Percentiles rank a stretch among this genome's conserved stretches.
Evolutionary conservation across 1,284 basidiomycete species (phyloP).

Genomic region (Trametes versicolor): DNA sequence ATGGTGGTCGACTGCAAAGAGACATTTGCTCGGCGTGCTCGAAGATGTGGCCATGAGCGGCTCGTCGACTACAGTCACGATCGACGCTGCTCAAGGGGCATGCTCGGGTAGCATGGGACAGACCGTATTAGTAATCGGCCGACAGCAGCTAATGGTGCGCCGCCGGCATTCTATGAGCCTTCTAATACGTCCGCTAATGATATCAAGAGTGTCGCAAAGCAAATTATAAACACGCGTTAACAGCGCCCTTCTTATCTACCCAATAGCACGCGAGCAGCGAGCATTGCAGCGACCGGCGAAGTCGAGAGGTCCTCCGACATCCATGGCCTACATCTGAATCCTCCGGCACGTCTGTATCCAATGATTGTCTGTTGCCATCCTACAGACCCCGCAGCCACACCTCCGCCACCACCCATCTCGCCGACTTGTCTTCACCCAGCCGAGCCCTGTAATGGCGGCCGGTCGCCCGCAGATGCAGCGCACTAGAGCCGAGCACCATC

Average conservation of each 20-base stretch:
- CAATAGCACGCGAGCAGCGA: not conserved
- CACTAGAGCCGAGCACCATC: slow-evolving; percentile 32
- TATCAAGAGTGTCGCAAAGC: not conserved
- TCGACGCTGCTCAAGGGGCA: slow-evolving; percentile 6
- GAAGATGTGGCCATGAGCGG: not conserved
- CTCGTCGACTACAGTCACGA: no score
- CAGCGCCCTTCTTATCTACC: not conserved
- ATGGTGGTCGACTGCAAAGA: slow-evolving; percentile 24
- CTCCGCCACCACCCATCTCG: slow-evolving; percentile 57
- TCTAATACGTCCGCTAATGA: not conserved
- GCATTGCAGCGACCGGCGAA: not conserved
- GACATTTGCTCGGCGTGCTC: not conserved
- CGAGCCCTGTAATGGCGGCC: slow-evolving; percentile 49
- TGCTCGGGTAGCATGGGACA: slow-evolving; percentile 23
- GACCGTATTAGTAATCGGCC: not conserved
- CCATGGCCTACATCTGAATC: not conserved
- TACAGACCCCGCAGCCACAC: slow-evolving; percentile 52
- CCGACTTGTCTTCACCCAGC: slow-evolving; percentile 43
- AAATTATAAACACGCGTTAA: not conserved
- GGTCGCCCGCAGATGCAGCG: slow-evolving; percentile 34
- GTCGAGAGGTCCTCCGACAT: not conserved
- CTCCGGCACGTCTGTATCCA: not conserved
- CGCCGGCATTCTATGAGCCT: not conserved
- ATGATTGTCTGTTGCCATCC: slow-evolving; percentile 1
- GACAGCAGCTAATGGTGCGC: no score